Evolutionary conservation across 495 filamentous ascomycete genomes (phyloP), one percentile per base, ranked within the genome.

Genomic region (Neurospora discreta): DNA sequence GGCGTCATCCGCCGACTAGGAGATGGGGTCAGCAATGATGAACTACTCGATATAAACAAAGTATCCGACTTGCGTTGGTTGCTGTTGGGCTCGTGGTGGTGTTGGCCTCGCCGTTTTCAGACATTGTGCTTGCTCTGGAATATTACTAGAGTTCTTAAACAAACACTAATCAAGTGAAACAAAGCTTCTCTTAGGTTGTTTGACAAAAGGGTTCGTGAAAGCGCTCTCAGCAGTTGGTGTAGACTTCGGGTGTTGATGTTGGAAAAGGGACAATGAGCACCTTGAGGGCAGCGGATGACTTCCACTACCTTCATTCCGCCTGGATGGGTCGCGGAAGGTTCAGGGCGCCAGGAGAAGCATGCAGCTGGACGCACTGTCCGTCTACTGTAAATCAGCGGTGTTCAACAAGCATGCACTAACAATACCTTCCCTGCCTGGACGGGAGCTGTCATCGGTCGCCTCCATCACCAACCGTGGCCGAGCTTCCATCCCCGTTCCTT

Each of bases 1-100:
- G 3, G 79, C 76, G 13, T 81, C 81, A 26, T 84, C 83, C 5
- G 79, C 77, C 11, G 77, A 76, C 81, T 83, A 46, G 42, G 18
- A 16, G 5, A 38, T 39, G 30, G 3, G 26, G 52, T 65, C 52
- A 65, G 52, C 15, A 16, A 33, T 1, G 26, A 44, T 72, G 20
- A 46, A 68, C 11, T 43, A 33, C n/a, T 60, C 40, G 11, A 10
- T 9, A 33, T 20, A 36, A 2, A 4, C 3, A 16, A 5, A 58
- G 7, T 18, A 38, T 67, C 67, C 23, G 46, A 72, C 80, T 80
- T 72, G 81, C 80, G 70, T 75, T 81, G 52, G 52, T 65, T 73
- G 70, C 73, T 52, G 78, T 26, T 70, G 80, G 77, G 60, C 74
- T 78, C 23, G 58, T 74, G 72, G 69, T 74, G 3, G 77, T 73